phyloP scores from a whole-genome alignment of 768 basidiomycete species.

The Termitomyces sp. region DNA sequence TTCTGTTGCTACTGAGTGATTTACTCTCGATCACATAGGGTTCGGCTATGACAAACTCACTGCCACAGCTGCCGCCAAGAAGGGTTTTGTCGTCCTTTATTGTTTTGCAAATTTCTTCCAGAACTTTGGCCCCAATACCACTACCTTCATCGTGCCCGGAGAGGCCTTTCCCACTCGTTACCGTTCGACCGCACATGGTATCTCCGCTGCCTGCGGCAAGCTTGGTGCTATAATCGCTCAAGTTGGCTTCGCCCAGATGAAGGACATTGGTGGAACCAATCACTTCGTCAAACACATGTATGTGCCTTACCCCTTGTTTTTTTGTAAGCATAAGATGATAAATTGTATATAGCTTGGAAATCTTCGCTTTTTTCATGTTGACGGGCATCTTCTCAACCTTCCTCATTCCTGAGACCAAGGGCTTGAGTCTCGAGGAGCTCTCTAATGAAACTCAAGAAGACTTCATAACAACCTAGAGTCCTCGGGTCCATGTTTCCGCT shows the following conservation, averaged over 20 bases:
- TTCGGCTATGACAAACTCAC: constrained; percentile 60
- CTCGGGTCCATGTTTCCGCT: not conserved
- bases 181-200: constrained; percentile 80
- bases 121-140: constrained; percentile 81
- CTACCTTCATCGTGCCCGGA: constrained; percentile 77
- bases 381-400: constrained; percentile 80
- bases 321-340: not conserved
- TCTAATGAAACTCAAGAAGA: constrained; percentile 65
- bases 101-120: constrained; percentile 88
- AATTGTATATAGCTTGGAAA: constrained; percentile 46
- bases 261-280: constrained; percentile 62
- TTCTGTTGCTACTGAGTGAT: not conserved
- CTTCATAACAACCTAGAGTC: constrained; percentile 38
- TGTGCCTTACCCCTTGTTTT: constrained; percentile 18
- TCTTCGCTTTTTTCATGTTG: constrained; percentile 84
- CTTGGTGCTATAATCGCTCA: constrained; percentile 79
- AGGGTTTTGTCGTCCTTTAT: constrained; percentile 78
- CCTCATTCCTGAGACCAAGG: constrained; percentile 76
- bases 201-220: constrained; percentile 80
- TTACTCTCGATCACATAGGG: constrained; percentile 30
- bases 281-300: constrained; percentile 65
- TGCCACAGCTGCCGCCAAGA: constrained; percentile 30
- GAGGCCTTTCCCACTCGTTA: constrained; percentile 88
- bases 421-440: constrained; percentile 57
- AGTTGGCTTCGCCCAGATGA: constrained; percentile 65